Evolutionary conservation across 345 rosid species (phyloP), one percentile per base, ranked within the genome.

Genomic region (Hibiscus tridactylites): DNA sequence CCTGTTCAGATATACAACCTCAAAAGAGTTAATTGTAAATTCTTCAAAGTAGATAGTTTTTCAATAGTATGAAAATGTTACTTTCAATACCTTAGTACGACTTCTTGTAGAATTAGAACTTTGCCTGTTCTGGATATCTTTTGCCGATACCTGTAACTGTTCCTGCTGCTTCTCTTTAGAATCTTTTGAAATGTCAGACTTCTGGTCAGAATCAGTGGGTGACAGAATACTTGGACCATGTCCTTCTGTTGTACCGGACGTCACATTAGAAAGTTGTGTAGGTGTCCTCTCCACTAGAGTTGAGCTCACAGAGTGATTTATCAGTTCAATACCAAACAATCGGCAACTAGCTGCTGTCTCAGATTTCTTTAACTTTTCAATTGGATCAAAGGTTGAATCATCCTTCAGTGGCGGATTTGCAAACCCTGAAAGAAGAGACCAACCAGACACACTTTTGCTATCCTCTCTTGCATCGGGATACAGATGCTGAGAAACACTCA

Each of bases 291-390:
- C 90, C 44, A 61, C 72, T 17, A 67, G 56, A 13, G 76, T 64
- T 73, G 78, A 44, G 56, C 73, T 77, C 29, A 28, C n/a, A 53
- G 80, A 73, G 72, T 78, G 80, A 76, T 82, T 85, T 53, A 81
- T 89, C 68, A 93, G 81, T 53, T 91, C 93, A 69, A 93, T 77
- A 58, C 98, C 98, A 72, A 93, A 93, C 76, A 93, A 81, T 60
- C 97, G 81, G 75, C 81, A 93, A 39, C 78, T 80, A 35, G 78
- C 7, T 16, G 81, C 66, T 33, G 67, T 79, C 85, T 86, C 93
- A 0, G 73, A 77, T 74, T 85, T 88, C 81, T 79, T 88, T 68
- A 79, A 82, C n/a, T 72, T 80, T 44, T 82, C 85, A 69, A 46
- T 68, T 60, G 76, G 80, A 69, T 78, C 85, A 72, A 76, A 76